Evolutionary conservation across 768 basidiomycete genomes (phyloP).

Genomic region (Strobilomyces echinocephalus): DNA sequence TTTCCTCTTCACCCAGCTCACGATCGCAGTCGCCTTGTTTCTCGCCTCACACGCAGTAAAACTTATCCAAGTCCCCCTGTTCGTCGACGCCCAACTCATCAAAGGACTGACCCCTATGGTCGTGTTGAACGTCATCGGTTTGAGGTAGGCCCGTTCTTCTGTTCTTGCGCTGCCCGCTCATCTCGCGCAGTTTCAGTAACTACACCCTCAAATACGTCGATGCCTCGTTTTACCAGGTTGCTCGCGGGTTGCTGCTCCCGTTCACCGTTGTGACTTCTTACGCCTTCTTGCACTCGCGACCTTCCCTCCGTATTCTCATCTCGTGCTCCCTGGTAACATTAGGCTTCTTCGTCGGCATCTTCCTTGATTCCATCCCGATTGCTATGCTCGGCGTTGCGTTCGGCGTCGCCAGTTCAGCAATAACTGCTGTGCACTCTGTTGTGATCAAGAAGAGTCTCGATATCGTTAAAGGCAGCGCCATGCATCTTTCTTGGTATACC

Average conservation of each 20-base stretch:
- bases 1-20: constrained; percentile 77
- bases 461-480: constrained; percentile 77
- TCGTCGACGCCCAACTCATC: constrained; percentile 58
- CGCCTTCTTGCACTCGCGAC: constrained; percentile 68
- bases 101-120: constrained; percentile 77
- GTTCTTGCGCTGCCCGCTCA: background rate
- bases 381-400: constrained; percentile 67
- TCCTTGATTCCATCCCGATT: constrained; percentile 64
- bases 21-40: constrained; percentile 77
- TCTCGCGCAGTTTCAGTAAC: constrained; percentile 66
- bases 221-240: constrained; percentile 93
- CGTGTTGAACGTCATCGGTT: constrained; percentile 70
- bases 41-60: constrained; percentile 55
- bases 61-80: constrained; percentile 61
- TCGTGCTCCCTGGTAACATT: constrained; percentile 79
- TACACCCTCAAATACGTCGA: constrained; percentile 92
- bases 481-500: constrained; percentile 87
- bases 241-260: constrained; percentile 88
- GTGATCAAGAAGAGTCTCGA: constrained; percentile 85
- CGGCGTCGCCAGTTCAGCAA: constrained; percentile 79
- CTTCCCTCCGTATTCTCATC: constrained; percentile 67
- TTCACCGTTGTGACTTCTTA: constrained; percentile 90
- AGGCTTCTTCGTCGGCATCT: constrained; percentile 89
- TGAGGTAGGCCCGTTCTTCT: constrained; percentile 57
- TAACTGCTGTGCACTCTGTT: constrained; percentile 87